phyloP scores from a whole-genome alignment of 768 basidiomycete genomes.

The Aureoboletus auriporus region DNA sequence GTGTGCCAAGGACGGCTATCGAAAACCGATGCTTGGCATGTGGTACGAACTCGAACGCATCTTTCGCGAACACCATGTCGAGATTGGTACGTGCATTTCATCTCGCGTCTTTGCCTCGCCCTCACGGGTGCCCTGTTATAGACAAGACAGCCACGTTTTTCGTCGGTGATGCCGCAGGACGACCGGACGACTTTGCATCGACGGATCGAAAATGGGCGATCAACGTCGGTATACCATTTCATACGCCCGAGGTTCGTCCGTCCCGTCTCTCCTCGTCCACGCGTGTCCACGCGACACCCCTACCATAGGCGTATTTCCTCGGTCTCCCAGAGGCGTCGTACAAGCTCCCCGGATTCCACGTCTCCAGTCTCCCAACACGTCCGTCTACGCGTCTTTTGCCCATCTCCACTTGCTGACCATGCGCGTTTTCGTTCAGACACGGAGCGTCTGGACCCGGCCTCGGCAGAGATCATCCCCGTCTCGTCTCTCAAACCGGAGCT shows the following conservation, averaged over 20 bases:
- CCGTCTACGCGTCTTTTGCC: conserved; percentile 1
- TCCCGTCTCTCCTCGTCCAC: neutral
- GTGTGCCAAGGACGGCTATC: conserved; percentile 63
- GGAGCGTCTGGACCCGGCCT: conserved; percentile 28
- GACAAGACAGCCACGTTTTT: conserved; percentile 69
- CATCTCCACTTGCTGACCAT: too few species aligned
- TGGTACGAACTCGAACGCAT: conserved; percentile 69
- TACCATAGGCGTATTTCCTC: conserved; percentile 55
- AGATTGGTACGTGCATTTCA: conserved; percentile 52
- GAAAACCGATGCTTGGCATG: conserved; percentile 89
- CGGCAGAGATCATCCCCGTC: conserved; percentile 12
- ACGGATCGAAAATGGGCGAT: conserved; percentile 85
- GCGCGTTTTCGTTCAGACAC: conserved; percentile 29
- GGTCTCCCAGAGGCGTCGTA: conserved; percentile 39
- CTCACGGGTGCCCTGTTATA: conserved; percentile 22
- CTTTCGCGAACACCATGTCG: conserved; percentile 51
- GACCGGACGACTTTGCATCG: conserved; percentile 69
- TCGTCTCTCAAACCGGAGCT: conserved; percentile 35
- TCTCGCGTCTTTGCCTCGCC: too few species aligned
- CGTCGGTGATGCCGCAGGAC: conserved; percentile 89
- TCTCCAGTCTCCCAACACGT: conserved; percentile 41
- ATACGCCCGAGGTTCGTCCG: conserved; percentile 72
- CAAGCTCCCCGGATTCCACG: conserved; percentile 64
- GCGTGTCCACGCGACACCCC: neutral
- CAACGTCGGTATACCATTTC: conserved; percentile 69